Base-by-base conservation (phyloP, 23 red algal species). In the Pyropia yezoensis region DNA sequence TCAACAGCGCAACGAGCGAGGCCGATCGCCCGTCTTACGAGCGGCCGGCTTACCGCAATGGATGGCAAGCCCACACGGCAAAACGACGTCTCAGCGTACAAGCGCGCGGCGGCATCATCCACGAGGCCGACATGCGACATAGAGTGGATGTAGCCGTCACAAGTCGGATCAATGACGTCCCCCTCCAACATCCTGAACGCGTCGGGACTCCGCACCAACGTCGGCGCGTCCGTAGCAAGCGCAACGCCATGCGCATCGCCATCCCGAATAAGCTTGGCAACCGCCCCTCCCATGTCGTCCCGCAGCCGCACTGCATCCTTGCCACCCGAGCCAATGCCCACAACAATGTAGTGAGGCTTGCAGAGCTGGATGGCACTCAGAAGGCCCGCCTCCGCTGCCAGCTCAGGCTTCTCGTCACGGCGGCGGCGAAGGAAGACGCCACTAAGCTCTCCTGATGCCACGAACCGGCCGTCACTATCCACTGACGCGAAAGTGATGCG, bases 1-100 rank as follows among this genome's bases (percentile, higher is more conserved):
- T 90, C 79, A 29, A 91, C 85, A 24, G 71, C 80, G 23, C 90
- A 63, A 26, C 93, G 73, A n/a, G 64, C 93, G 14, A 97, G 29
- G 20, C 78, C 93, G 49, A 97, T 79, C 2, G 80, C 72, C 13
- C 79, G 50, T 55, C 76, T 75, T 47, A 47, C 39, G 12, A 47
- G 39, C 39, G 39, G 39, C 27, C 63, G 3, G 33, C 26, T 21
- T 2, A 66, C 32, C 33, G 32, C 18, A 47, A 47, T 47, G 9
- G 39, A 47, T 13, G 39, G 39, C 39, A 47, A 47, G 39, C 39
- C 39, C 9, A 47, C 39, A 47, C 39, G 39, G 11, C 39, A 47
- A 47, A 47, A 47, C 1, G 21, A 26, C 11, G 47, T 45, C 21
- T 66, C 63, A 3, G 39, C 39, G 70, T 75, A 80, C 16, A 83